Conservation (phyloP, 805 yeast genomes). For the Vanderwaltozyma verrucispora region DNA sequence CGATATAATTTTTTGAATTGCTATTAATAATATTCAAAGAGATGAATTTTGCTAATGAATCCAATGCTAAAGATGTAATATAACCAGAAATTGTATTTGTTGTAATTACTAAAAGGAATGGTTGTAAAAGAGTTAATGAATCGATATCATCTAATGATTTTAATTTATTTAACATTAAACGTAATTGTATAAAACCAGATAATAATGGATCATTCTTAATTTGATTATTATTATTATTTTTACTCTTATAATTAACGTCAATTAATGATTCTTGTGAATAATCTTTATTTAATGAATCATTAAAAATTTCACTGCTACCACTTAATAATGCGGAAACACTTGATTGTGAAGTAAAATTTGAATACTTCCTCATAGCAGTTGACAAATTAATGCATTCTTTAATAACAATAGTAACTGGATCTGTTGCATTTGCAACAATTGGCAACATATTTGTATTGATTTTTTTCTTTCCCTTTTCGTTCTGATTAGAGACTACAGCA, state of each 20-base stretch:
- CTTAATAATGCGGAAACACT: constrained; percentile 80
- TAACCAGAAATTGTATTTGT: constrained; percentile 74
- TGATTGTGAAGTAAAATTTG: constrained; percentile 50
- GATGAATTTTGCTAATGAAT: constrained; percentile 62
- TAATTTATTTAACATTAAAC: constrained; percentile 53
- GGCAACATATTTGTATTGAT: too few species aligned
- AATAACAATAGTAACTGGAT: constrained; percentile 69
- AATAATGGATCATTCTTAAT: constrained; percentile 43
- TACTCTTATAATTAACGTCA: constrained; percentile 26
- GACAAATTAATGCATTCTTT: constrained; percentile 79
- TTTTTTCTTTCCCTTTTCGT: too few species aligned
- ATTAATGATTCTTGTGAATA: constrained; percentile 24
- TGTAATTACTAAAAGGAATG: constrained; percentile 71
- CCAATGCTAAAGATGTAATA: constrained; percentile 70
- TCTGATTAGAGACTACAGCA: too few species aligned
- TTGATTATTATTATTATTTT: constrained; percentile 4
- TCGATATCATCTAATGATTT: constrained; percentile 46
- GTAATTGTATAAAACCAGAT: constrained; percentile 65
- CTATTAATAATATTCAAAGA: constrained; percentile 52
- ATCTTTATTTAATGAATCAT: constrained; percentile 28
- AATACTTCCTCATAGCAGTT: constrained; percentile 79
- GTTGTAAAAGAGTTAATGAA: constrained; percentile 64
- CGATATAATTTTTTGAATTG: constrained; percentile 49
- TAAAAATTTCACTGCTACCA: constrained; percentile 42
- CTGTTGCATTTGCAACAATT: constrained; percentile 34